These are phyloP conservation scores for Rhizophagus sp. DNA, from an alignment of 192 early-diverging fungal species.

Conservation along the genomic window DNA sequence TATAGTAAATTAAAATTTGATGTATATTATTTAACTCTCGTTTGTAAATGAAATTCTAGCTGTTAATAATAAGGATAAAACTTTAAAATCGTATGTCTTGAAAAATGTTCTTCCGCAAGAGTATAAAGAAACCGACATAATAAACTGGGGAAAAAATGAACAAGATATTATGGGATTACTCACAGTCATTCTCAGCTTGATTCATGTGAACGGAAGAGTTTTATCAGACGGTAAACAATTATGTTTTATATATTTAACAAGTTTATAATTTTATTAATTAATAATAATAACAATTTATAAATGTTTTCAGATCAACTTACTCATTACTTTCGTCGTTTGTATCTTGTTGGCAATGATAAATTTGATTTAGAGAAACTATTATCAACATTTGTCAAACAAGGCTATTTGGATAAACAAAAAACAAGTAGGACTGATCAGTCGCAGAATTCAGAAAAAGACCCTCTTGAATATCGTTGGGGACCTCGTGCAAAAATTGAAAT, in stretches of 20 bases:
- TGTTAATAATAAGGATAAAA: constrained; percentile 9
- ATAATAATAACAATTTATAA: background rate
- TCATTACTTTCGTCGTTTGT: constrained; percentile 37
- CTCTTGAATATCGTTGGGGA: constrained; percentile 58
- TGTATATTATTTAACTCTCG: background rate
- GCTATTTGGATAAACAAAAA: constrained; percentile 52
- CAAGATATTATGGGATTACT: constrained; percentile 52
- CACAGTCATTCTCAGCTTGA: constrained; percentile 57
- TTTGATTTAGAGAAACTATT: constrained; percentile 44
- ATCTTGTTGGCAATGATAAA: constrained; percentile 30
- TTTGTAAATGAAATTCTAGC: background rate
- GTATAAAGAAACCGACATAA: constrained; percentile 31
- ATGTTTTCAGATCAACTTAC: constrained; percentile 33
- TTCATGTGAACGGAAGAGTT: constrained; percentile 54
- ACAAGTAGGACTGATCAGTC: constrained; percentile 35
- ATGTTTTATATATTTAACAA: background rate
- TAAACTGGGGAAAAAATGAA: constrained; percentile 44
- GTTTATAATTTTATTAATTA: background rate
- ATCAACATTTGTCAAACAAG: constrained; percentile 47
- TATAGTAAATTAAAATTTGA: background rate
- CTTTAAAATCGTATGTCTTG: constrained; percentile 45
- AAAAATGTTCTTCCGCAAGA: constrained; percentile 43
- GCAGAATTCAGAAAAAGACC: constrained; percentile 35
- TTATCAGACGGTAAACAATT: constrained; percentile 45
- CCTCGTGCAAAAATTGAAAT: constrained; percentile 62